Base-by-base conservation (phyloP, 371 early-diverging fungal species). In the Zopfochytrium polystomum region DNA sequence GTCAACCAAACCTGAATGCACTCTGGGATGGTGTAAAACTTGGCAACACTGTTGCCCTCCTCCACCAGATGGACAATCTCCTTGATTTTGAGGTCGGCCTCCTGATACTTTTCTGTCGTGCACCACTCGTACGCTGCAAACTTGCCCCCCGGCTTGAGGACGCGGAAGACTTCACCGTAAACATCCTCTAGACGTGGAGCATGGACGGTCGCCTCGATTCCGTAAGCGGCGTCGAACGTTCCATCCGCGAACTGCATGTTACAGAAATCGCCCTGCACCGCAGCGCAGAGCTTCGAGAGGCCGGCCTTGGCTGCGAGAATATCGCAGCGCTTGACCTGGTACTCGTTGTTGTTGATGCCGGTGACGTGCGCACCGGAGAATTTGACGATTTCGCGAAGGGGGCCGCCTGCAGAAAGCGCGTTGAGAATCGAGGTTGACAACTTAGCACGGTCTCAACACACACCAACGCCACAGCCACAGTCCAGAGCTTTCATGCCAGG, bases 41-140 rank as follows among this genome's bases (percentile, higher is more conserved):
- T 87, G 63, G 90, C 85, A 59, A 95, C 86, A 31, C 91, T 88
- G 70, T 93, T 89, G 47, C 93, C 93, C 47, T 86, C 83, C 74
- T 93, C 93, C 62, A 94, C 83, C 30, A 86, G 87, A 58, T 85
- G 85, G 58, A 87, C 85, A 62, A 93, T 85, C 50, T 81, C 80
- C 45, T 76, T 80, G 65, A 93, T 93, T 25, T 76, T 77, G 32
- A 85, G 75, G 69, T 92, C 86, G 51, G 58, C 69, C 33, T 82
- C 83, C 68, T 95, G 87, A 63, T 85, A 95, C 54, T 79, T 79
- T 33, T 89, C 90, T 7, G 93, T 92, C 71, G 88, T 85, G 62
- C 88, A 86, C 93, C 94, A 95, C 79, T 95, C 95, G 77, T 93
- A 93, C 68, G 87, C 82, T 31, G 91, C 91, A 81, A 92, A 92